Evolutionary conservation across 1,284 basidiomycete genomes (phyloP), one percentile per base, ranked within the genome.

Genomic region (Cutaneotrichosporon dermatis): DNA sequence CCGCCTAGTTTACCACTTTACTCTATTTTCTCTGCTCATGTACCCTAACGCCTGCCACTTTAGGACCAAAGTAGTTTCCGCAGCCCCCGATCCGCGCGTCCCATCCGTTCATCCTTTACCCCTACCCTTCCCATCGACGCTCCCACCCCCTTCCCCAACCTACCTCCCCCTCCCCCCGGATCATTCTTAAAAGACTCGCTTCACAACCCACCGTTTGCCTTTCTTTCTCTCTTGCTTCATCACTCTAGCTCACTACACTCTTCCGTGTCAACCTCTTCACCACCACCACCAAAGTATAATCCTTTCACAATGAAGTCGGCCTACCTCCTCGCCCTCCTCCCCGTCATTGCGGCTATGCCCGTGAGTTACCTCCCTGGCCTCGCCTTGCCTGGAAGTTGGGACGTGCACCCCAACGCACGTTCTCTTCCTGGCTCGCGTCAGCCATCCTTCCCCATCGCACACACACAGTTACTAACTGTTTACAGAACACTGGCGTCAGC

Each of bases 271-370:
- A 15, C 40, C 55, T 10, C 49, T 4, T 6, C 35, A 8, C 35
- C 15, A 34, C 35, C 40, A 40, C 34, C 41, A 40, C 13, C 11
- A 35, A 41, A 37, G 6, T 33, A 33, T 33, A 51, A n/a, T 6
- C 5, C 8, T 12, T 35, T 40, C 53, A 65, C 54, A 60, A 66
- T 66, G 65, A 60, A 61, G 42, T 37, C 54, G 40, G 39, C 60
- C 35, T 39, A 44, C 51, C 52, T 62, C 52, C 48, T 65, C 40
- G 54, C 57, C n/a, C 41, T 59, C 34, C 50, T 41, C 34, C 49
- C 50, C 45, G 34, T 41, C 57, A 36, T 58, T 44, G 57, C 57
- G 48, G 55, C 55, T 33, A 6, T 42, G 8, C 33, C 60, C 36
- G 46, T 61, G 48, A 51, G 58, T 52, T 11, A 54, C 37, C 53